Evolutionary conservation across 345 rosid species (phyloP).

Genomic region (Aquilaria sinensis): DNA sequence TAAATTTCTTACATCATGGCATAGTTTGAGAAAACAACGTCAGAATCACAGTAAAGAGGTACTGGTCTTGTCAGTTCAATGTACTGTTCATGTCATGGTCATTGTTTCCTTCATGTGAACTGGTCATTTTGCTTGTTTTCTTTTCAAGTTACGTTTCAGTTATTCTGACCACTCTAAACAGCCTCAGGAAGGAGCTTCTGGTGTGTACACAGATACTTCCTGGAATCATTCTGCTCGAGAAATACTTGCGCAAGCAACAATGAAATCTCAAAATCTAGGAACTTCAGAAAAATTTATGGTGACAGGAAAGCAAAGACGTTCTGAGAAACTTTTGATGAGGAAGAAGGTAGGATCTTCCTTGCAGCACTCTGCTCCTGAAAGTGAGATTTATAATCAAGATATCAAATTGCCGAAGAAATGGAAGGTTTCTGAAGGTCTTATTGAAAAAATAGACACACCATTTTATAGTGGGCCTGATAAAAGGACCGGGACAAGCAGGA

Average conservation of each 20-base stretch:
- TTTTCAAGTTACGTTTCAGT: not conserved
- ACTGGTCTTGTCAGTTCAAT: constrained; percentile 3
- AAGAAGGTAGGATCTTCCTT: constrained; percentile 37
- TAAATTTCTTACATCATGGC: constrained; percentile 32
- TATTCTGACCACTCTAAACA: constrained; percentile 2
- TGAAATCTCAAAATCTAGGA: constrained; percentile 12
- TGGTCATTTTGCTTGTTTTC: not conserved
- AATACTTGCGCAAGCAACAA: constrained; percentile 17
- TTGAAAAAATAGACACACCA: constrained; percentile 17
- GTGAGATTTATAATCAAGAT: constrained; percentile 19
- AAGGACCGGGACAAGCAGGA: constrained; percentile 27
- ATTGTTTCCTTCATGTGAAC: not conserved
- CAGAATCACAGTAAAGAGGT: constrained; percentile 21
- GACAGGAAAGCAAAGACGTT: constrained; percentile 44
- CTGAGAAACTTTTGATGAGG: constrained; percentile 35
- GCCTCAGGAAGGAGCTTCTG: constrained; percentile 28
- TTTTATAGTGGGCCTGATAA: constrained; percentile 22
- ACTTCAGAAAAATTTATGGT: constrained; percentile 20
- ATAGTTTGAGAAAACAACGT: constrained; percentile 16
- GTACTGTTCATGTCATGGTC: too few relatives aligned
- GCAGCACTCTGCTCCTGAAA: constrained; percentile 18
- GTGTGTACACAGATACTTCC: constrained; percentile 10
- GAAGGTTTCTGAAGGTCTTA: constrained; percentile 12
- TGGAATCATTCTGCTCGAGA: constrained; percentile 7
- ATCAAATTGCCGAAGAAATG: constrained; percentile 35